Percentiles rank a stretch among this genome's conserved stretches.
Evolutionary conservation across 345 rosid genomes (phyloP).

Genomic region (Arabis alpina): DNA sequence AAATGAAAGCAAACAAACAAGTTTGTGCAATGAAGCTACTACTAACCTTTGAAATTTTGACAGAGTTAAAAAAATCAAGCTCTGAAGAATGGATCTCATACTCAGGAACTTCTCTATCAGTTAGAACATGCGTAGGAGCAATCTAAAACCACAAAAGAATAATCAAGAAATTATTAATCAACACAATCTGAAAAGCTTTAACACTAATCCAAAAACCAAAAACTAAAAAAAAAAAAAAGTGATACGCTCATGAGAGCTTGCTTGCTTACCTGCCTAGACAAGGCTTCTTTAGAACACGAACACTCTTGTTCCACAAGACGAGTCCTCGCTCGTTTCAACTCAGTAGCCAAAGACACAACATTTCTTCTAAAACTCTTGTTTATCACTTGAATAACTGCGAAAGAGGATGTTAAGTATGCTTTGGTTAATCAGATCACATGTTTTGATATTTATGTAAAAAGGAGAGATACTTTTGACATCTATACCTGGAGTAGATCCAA

Average conservation of each 20-base stretch:
- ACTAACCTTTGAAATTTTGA: too few species aligned
- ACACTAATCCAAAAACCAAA: conserved; percentile 27
- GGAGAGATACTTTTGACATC: too few species aligned
- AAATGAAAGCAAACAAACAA: too few species aligned
- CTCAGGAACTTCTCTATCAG: conserved; percentile 77
- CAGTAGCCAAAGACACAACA: conserved; percentile 85
- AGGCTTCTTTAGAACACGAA: conserved; percentile 67
- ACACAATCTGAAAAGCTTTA: not conserved
- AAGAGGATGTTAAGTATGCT: too few species aligned
- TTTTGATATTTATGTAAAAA: too few species aligned
- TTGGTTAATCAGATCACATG: too few species aligned
- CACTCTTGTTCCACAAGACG: conserved; percentile 56
- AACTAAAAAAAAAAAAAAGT: conserved; percentile 4
- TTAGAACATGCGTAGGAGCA: conserved; percentile 79
- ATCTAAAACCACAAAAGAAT: conserved; percentile 45
- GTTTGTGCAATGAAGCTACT: too few species aligned
- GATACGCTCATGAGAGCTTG: conserved; percentile 19
- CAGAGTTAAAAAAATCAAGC: too few species aligned
- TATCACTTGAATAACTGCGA: too few species aligned
- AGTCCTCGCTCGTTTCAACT: conserved; percentile 61
- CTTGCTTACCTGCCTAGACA: conserved; percentile 68
- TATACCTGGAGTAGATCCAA: too few species aligned
- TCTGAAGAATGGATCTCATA: conserved; percentile 76
- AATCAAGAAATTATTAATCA: conserved; percentile 13
- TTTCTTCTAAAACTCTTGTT: conserved; percentile 73